Evolutionary conservation across 2,329 filamentous ascomycete species (phyloP).

Genomic region (Thelonectria discophora): DNA sequence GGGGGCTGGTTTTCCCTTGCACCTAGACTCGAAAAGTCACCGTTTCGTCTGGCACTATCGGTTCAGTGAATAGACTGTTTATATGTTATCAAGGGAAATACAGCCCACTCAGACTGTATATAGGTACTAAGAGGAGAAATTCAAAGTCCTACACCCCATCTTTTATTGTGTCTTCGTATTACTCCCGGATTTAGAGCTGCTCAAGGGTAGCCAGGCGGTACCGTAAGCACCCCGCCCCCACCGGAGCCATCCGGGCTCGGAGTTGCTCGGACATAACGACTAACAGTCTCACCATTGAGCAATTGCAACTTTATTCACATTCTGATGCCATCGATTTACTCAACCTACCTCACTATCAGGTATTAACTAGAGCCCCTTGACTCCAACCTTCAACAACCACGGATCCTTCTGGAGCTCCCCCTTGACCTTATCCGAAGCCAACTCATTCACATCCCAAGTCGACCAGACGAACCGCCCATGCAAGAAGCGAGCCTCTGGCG

Average conservation of each 20-base stretch:
- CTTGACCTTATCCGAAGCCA: slow-evolving; percentile 35
- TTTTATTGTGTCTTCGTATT: too few relatives aligned
- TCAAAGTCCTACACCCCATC: too few relatives aligned
- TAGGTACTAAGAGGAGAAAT: too few relatives aligned
- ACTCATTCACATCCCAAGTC: slow-evolving; percentile 61
- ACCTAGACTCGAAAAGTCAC: too few relatives aligned
- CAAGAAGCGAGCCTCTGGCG: slow-evolving; percentile 55
- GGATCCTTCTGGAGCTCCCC: slow-evolving; percentile 27
- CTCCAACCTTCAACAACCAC: slow-evolving; percentile 38
- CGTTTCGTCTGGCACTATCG: too few relatives aligned
- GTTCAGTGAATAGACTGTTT: too few relatives aligned
- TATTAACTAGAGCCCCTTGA: slow-evolving; percentile 28
- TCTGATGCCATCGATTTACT: not conserved
- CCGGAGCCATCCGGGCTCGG: not conserved
- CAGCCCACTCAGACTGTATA: too few relatives aligned
- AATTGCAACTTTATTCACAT: too few relatives aligned
- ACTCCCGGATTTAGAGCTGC: too few relatives aligned
- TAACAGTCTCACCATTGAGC: too few relatives aligned
- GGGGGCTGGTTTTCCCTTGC: too few relatives aligned
- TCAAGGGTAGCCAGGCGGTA: not conserved
- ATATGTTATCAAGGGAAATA: too few relatives aligned
- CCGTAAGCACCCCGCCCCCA: not conserved
- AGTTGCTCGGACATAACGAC: not conserved
- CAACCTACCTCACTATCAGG: not conserved
- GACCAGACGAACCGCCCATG: slow-evolving; percentile 58